These are phyloP conservation scores for Hemisphaericaspora xylanilytica DNA, from an alignment of 1,139 yeast species.

Conservation along the genomic window DNA sequence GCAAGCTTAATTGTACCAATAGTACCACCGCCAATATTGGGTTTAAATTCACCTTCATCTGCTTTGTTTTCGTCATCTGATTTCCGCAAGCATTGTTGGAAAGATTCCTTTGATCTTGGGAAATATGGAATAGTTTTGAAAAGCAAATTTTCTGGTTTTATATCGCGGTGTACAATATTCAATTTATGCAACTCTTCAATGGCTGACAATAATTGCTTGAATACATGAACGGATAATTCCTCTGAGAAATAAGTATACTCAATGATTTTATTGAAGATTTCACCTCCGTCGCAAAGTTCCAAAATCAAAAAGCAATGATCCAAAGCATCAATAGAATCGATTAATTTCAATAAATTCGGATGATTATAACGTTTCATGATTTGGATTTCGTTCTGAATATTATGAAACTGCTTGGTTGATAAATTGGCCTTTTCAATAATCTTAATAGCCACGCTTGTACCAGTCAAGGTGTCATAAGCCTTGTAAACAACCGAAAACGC, in stretches of 20 bases:
- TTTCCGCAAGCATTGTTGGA: slow-evolving; percentile 46
- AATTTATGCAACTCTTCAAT: slow-evolving; percentile 77
- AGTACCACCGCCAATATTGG: slow-evolving; percentile 86
- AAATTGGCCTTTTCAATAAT: slow-evolving; percentile 70
- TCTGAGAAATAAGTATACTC: slow-evolving; percentile 89
- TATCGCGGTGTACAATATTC: slow-evolving; percentile 92
- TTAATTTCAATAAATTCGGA: slow-evolving; percentile 67
- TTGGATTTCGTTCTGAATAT: slow-evolving; percentile 79
- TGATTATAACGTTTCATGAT: slow-evolving; percentile 71
- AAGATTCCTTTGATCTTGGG: slow-evolving; percentile 46
- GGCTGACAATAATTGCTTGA: slow-evolving; percentile 80
- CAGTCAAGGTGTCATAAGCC: slow-evolving; percentile 48
- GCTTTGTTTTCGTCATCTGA: slow-evolving; percentile 76
- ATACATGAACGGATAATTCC: slow-evolving; percentile 78
- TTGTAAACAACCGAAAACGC: slow-evolving; percentile 87
- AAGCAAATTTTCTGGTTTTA: slow-evolving; percentile 89
- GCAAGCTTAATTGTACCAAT: slow-evolving; percentile 85
- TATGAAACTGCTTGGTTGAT: slow-evolving; percentile 46
- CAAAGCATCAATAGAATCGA: slow-evolving; percentile 56
- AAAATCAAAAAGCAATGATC: slow-evolving; percentile 75
- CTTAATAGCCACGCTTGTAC: slow-evolving; percentile 67
- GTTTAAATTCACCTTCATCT: slow-evolving; percentile 83
- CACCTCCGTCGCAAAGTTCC: slow-evolving; percentile 91
- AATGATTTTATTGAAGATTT: slow-evolving; percentile 89
- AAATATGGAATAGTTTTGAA: slow-evolving; percentile 49